Evolutionary conservation across 768 basidiomycete species (phyloP).

Genomic region (Mycena rebaudengoi): DNA sequence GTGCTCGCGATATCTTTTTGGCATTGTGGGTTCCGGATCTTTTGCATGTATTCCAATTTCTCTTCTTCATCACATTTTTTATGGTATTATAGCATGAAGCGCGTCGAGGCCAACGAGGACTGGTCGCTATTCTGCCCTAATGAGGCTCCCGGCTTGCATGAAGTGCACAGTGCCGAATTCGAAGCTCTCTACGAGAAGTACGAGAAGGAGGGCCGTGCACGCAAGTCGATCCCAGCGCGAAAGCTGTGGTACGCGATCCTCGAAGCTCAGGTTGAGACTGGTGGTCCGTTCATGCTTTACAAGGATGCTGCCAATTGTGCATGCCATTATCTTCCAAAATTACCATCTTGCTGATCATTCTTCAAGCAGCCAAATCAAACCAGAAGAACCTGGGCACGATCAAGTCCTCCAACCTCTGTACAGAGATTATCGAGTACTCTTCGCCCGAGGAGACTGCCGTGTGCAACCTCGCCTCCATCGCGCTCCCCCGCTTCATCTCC

Average conservation of each 20-base stretch:
- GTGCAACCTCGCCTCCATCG: constrained; percentile 97
- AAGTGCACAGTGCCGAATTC: constrained; percentile 91
- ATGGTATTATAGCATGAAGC: constrained; percentile 81
- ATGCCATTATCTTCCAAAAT: constrained; percentile 35
- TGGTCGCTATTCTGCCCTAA: constrained; percentile 99
- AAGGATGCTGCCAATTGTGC: constrained; percentile 97
- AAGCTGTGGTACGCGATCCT: constrained; percentile 98
- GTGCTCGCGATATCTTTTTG: constrained; percentile 97
- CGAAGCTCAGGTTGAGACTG: constrained; percentile 98
- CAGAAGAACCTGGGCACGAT: constrained; percentile 98
- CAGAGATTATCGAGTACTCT: constrained; percentile 98
- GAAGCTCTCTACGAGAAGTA: constrained; percentile 87
- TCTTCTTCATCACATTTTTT: neutral
- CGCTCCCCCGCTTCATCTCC: constrained; percentile 90
- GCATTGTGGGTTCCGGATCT: constrained; percentile 98
- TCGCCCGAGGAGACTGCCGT: constrained; percentile 97
- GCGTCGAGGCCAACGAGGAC: constrained; percentile 86
- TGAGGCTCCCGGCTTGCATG: constrained; percentile 90
- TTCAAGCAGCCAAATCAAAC: constrained; percentile 91
- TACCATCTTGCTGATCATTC: constrained; percentile 2
- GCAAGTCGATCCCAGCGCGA: constrained; percentile 89
- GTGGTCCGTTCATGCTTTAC: constrained; percentile 99
- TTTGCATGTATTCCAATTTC: constrained; percentile 64
- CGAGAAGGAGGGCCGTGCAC: constrained; percentile 88
- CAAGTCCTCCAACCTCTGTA: constrained; percentile 99